Conservation (phyloP, 331 rosid genomes). For the Quercus lobata region DNA sequence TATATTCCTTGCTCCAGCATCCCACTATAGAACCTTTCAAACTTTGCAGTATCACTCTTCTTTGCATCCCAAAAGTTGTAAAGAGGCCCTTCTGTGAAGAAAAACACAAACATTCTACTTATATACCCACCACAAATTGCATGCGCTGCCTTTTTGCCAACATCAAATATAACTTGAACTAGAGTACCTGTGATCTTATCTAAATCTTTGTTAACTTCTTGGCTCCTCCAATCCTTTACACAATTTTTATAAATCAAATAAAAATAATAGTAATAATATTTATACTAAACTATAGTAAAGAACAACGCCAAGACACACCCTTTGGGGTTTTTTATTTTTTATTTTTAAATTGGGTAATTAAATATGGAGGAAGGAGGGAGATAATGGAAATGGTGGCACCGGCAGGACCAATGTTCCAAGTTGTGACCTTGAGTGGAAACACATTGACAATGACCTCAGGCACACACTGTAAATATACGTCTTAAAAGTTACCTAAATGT, state of each 20-base stretch:
- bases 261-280: no score
- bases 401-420: constrained; percentile 98
- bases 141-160: constrained; percentile 84
- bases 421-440: constrained; percentile 96
- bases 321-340: no score
- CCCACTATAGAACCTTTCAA: constrained; percentile 75
- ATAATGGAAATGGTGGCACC: constrained; percentile 99
- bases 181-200: constrained; percentile 71
- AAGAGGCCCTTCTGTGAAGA: constrained; percentile 93
- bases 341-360: constrained; percentile 42
- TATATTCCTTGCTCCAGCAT: constrained; percentile 94
- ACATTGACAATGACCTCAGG: constrained; percentile 99
- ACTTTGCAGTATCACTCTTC: constrained; percentile 77
- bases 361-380: constrained; percentile 92
- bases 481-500: no score
- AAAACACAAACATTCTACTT: constrained; percentile 89
- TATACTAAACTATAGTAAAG: no score
- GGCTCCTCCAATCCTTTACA: constrained; percentile 66
- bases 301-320: no score
- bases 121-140: constrained; percentile 85
- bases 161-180: constrained; percentile 62
- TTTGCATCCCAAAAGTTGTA: constrained; percentile 76
- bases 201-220: constrained; percentile 66
- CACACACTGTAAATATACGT: constrained; percentile 36
- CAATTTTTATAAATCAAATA: no score